Conservation (phyloP, 257 asterid species). For the Nicotiana obtusifolia region DNA sequence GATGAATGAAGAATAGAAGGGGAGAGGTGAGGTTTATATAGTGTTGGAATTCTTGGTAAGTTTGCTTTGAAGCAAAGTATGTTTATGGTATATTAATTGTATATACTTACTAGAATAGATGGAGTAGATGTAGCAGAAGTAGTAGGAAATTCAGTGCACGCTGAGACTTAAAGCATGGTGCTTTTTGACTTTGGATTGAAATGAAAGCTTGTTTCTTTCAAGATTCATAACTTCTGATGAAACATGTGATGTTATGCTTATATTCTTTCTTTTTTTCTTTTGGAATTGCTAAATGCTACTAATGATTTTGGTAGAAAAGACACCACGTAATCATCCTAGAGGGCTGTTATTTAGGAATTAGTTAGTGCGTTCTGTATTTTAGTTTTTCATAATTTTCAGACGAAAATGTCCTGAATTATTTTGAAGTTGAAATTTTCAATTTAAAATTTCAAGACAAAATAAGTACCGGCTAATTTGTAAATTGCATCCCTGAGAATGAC, state of each 20-base stretch:
- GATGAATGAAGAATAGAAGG: conserved; percentile 6
- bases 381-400: no score
- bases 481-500: no score
- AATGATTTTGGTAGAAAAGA: no score
- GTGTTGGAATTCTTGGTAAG: not conserved
- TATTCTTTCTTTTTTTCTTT: no score
- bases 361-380: no score
- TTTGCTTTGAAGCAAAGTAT: conserved; percentile 34
- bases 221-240: conserved; percentile 8
- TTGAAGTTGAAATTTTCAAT: no score
- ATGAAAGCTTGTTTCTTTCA: conserved; percentile 30
- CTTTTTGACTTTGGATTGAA: conserved; percentile 32
- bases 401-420: no score
- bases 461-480: no score
- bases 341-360: no score
- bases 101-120: not conserved
- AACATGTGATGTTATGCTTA: not conserved
- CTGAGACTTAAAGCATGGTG: conserved; percentile 54
- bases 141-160: conserved; percentile 12
- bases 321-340: no score
- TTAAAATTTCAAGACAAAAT: no score
- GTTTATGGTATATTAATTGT: not conserved
- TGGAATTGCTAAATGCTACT: no score
- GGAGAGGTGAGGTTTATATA: conserved; percentile 21
- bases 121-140: not conserved